A percentile compares a stretch with the other conserved stretches of the same genome.
Evolutionary conservation across 805 yeast species (phyloP).

Genomic region (Sugiyamaella lignohabitans): DNA sequence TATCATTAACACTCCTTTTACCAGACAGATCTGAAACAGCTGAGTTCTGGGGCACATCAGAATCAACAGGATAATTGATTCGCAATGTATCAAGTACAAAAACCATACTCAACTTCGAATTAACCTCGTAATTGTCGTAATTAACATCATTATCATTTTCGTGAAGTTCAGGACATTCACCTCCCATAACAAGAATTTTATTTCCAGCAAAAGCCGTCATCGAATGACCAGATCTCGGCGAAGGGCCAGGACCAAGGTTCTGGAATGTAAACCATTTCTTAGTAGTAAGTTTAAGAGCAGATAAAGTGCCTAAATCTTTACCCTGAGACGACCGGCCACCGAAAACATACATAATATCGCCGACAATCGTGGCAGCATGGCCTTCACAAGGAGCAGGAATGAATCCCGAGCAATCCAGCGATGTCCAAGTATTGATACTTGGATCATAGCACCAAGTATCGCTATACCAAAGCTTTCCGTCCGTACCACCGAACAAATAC

Average conservation of each 20-base stretch:
- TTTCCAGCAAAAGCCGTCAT: conserved; percentile 64
- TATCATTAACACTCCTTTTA: background rate
- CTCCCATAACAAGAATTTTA: conserved; percentile 82
- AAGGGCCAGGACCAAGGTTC: conserved; percentile 52
- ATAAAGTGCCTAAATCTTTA: conserved; percentile 55
- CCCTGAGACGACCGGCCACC: conserved; percentile 87
- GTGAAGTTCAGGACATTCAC: conserved; percentile 58
- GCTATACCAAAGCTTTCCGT: conserved; percentile 59
- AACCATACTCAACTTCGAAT: conserved; percentile 25
- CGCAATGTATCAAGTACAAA: conserved; percentile 55
- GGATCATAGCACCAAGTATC: conserved; percentile 83
- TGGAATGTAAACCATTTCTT: conserved; percentile 67
- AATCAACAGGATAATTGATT: conserved; percentile 38
- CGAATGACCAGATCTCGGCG: conserved; percentile 88
- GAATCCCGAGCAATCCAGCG: conserved; percentile 58
- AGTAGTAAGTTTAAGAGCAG: conserved; percentile 68
- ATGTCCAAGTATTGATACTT: conserved; percentile 57
- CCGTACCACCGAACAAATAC: conserved; percentile 90
- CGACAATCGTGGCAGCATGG: conserved; percentile 77
- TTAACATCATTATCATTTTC: conserved; percentile 40
- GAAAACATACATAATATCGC: conserved; percentile 70
- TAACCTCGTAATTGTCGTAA: conserved; percentile 38
- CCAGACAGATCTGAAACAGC: no score
- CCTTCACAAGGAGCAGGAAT: conserved; percentile 88
- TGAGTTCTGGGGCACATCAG: background rate